Percentiles rank a stretch among this genome's conserved stretches.
These are phyloP conservation scores for Casuarina equisetifolia DNA, from an alignment of 306 rosid species.

Conservation along the genomic window DNA sequence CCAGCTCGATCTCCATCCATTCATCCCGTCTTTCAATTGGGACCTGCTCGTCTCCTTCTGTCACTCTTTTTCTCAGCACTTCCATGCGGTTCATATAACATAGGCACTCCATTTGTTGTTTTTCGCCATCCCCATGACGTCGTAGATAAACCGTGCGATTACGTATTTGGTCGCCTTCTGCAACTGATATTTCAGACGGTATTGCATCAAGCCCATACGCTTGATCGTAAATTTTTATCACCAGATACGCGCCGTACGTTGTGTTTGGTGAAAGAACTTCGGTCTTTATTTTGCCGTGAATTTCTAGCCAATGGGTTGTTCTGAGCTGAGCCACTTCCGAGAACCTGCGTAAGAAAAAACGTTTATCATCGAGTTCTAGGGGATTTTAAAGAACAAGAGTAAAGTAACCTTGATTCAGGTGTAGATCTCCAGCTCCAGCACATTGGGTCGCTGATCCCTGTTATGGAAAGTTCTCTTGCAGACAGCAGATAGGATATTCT, in stretches of 20 bases:
- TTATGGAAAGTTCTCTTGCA: constrained; percentile 51
- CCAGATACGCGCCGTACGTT: constrained; percentile 48
- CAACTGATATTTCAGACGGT: constrained; percentile 34
- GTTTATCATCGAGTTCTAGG: not conserved
- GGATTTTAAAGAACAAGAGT: not conserved
- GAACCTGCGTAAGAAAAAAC: constrained; percentile 37
- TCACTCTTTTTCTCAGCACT: constrained; percentile 9
- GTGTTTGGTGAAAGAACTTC: constrained; percentile 43
- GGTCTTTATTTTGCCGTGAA: constrained; percentile 47
- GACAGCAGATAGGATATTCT: constrained; percentile 44
- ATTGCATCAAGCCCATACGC: constrained; percentile 52
- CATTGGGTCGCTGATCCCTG: constrained; percentile 48
- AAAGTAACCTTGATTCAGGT: constrained; percentile 47
- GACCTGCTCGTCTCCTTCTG: not conserved
- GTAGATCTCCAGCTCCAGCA: constrained; percentile 54
- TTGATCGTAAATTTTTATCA: constrained; percentile 39
- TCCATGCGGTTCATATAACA: constrained; percentile 37
- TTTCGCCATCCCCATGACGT: constrained; percentile 19
- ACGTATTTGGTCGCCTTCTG: constrained; percentile 26
- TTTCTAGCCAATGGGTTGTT: constrained; percentile 56
- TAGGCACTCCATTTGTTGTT: constrained; percentile 33
- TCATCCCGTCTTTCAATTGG: constrained; percentile 44
- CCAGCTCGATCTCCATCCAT: constrained; percentile 73
- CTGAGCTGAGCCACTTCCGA: constrained; percentile 47
- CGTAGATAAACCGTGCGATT: constrained; percentile 33